A percentile compares a stretch with the other conserved stretches of the same genome.
Conservation (phyloP, 2,329 filamentous ascomycete species). For the Diaporthe vaccinii region DNA sequence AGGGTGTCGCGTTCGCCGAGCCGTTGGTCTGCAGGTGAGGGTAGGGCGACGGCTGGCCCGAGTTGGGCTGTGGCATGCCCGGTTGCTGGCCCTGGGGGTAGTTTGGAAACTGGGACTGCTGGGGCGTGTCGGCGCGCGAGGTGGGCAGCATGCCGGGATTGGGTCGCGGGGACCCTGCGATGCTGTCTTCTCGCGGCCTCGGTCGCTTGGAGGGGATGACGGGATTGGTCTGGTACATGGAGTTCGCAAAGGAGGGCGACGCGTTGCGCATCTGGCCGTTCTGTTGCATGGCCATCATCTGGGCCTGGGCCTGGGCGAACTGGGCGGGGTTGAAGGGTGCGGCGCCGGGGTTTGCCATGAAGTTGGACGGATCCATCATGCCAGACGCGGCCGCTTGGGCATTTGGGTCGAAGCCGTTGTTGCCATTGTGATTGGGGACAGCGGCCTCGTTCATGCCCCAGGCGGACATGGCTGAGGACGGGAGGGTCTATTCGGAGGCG, state of each 20-base stretch:
- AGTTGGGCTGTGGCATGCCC: conserved; percentile 72
- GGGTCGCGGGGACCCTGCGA: conserved; percentile 84
- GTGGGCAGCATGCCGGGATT: conserved; percentile 80
- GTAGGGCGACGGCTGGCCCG: conserved; percentile 77
- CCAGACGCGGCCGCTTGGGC: conserved; percentile 57
- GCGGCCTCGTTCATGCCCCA: conserved; percentile 77
- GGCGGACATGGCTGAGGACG: conserved; percentile 74
- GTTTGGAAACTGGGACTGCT: conserved; percentile 79
- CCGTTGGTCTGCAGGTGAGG: conserved; percentile 86
- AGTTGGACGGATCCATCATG: conserved; percentile 77
- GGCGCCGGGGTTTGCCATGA: conserved; percentile 67
- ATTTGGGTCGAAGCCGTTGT: conserved; percentile 75
- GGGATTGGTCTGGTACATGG: conserved; percentile 85
- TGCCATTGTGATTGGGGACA: conserved; percentile 78
- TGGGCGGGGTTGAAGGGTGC: conserved; percentile 72
- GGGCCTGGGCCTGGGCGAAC: conserved; percentile 65
- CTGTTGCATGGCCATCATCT: conserved; percentile 72
- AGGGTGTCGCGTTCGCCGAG: conserved; percentile 88
- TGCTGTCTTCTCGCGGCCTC: conserved; percentile 84
- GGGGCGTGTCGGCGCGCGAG: conserved; percentile 93
- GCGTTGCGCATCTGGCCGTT: conserved; percentile 88
- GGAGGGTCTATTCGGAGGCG: conserved; percentile 41
- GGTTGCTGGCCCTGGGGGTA: conserved; percentile 66
- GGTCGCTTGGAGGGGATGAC: conserved; percentile 92
- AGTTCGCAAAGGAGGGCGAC: conserved; percentile 82